Evolutionary conservation across 1,139 yeast genomes (phyloP).

Genomic region (Kluyveromyces marxianus): DNA sequence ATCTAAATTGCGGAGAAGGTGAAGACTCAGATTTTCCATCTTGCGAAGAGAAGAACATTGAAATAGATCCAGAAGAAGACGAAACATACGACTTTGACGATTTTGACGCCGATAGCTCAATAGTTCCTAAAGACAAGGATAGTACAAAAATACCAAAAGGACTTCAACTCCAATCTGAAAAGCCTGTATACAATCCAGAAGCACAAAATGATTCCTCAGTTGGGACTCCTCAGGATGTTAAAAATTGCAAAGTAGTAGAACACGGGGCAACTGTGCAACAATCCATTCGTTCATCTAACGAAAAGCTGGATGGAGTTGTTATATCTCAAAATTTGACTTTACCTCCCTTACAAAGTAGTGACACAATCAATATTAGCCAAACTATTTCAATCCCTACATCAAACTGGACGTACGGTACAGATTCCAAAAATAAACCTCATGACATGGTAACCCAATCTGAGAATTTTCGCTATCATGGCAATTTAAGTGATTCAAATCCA

Average conservation of each 20-base stretch:
- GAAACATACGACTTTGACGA: not conserved
- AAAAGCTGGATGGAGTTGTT: not conserved
- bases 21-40: not conserved
- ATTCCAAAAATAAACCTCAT: not conserved
- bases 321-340: not conserved
- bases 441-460: not conserved
- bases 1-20: not conserved
- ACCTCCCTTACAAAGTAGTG: not conserved
- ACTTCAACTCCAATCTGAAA: not conserved
- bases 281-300: not conserved
- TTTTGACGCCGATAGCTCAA: not conserved
- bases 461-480: not conserved
- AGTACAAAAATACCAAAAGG: not conserved
- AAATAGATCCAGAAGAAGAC: not conserved
- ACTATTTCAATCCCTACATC: not conserved
- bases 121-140: not conserved
- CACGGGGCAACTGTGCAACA: not conserved
- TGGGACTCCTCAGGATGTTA: not conserved
- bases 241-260: not conserved
- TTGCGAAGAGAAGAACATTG: not conserved
- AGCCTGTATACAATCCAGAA: not conserved
- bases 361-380: not conserved
- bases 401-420: not conserved
- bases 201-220: not conserved
- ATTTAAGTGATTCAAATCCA: not conserved